These are phyloP conservation scores for Pestalotiopsis sp. DNA, from an alignment of 2,329 filamentous ascomycete species.

Conservation along the genomic window DNA sequence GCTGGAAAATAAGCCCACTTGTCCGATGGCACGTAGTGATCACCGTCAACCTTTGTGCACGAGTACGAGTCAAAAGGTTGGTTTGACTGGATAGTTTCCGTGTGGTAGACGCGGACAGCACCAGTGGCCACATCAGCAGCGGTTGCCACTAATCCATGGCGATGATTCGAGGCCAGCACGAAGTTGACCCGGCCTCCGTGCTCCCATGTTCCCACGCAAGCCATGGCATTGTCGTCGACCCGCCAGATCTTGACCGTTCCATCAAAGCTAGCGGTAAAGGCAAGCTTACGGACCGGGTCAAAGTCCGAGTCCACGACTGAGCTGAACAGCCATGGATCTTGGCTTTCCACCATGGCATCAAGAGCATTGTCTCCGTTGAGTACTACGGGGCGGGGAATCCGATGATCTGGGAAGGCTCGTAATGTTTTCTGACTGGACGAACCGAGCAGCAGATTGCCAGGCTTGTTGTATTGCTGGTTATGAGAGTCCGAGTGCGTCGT, in stretches of 20 bases:
- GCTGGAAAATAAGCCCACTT: slow-evolving; percentile 67
- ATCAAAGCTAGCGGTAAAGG: slow-evolving; percentile 66
- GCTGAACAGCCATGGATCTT: slow-evolving; percentile 66
- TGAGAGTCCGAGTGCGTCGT: slow-evolving; percentile 64
- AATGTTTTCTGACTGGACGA: slow-evolving; percentile 46
- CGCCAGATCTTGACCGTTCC: slow-evolving; percentile 63
- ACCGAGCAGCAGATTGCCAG: slow-evolving; percentile 62
- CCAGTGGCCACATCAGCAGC: slow-evolving; percentile 56
- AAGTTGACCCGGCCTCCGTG: slow-evolving; percentile 66
- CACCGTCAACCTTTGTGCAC: slow-evolving; percentile 32
- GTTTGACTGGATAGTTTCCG: slow-evolving; percentile 25
- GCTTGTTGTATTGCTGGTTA: slow-evolving; percentile 69
- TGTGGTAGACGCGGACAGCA: slow-evolving; percentile 60
- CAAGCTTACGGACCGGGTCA: slow-evolving; percentile 44
- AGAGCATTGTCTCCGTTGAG: slow-evolving; percentile 57
- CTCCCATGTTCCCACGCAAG: slow-evolving; percentile 51
- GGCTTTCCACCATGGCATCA: slow-evolving; percentile 58
- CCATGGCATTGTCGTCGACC: slow-evolving; percentile 44
- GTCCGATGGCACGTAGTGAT: slow-evolving; percentile 37
- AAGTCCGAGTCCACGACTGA: slow-evolving; percentile 66
- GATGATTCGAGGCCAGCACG: slow-evolving; percentile 55
- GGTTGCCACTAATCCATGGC: slow-evolving; percentile 56
- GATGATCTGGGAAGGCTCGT: slow-evolving; percentile 57
- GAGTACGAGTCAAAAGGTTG: slow-evolving; percentile 31
- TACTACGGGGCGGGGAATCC: slow-evolving; percentile 56